phyloP scores from a whole-genome alignment of 1,139 yeast genomes.

The Saccharomyces hybrid region DNA sequence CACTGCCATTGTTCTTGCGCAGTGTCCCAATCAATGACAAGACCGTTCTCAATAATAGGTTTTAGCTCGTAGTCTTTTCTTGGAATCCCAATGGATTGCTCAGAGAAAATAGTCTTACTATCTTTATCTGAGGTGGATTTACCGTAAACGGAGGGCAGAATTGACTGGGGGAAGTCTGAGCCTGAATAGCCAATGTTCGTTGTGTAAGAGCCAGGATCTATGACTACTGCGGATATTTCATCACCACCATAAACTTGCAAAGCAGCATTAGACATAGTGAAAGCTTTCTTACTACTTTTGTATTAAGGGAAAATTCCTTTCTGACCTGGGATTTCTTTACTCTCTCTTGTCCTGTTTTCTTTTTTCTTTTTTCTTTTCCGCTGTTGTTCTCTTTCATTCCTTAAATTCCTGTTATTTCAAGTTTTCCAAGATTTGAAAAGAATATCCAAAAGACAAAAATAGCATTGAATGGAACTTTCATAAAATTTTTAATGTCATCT shows the following conservation, averaged over 20 bases:
- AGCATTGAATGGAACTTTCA: not conserved
- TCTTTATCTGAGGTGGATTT: conserved; percentile 16
- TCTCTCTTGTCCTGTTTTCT: not conserved
- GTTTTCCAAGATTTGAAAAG: not conserved
- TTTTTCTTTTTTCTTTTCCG: not conserved
- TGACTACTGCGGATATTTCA: conserved; percentile 82
- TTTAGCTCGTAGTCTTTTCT: conserved; percentile 45
- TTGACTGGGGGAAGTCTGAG: conserved; percentile 77
- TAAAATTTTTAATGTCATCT: not conserved
- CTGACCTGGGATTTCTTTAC: no score
- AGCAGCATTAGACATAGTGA: conserved; percentile 27
- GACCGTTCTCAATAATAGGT: conserved; percentile 54
- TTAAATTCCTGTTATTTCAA: not conserved
- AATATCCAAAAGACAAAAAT: no score
- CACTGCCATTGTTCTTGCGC: conserved; percentile 60
- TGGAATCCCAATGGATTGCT: conserved; percentile 52
- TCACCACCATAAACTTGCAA: conserved; percentile 55
- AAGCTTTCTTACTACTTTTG: not conserved
- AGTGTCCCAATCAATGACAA: conserved; percentile 66
- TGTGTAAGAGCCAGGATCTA: conserved; percentile 81
- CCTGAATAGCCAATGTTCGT: conserved; percentile 93
- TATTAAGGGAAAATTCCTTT: not conserved
- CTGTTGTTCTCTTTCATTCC: not conserved
- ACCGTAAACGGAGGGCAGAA: conserved; percentile 59
- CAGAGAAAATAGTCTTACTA: conserved; percentile 37